These are phyloP conservation scores for Diaporthe citrichinensis DNA, from an alignment of 2,329 filamentous ascomycete species.

Conservation along the genomic window DNA sequence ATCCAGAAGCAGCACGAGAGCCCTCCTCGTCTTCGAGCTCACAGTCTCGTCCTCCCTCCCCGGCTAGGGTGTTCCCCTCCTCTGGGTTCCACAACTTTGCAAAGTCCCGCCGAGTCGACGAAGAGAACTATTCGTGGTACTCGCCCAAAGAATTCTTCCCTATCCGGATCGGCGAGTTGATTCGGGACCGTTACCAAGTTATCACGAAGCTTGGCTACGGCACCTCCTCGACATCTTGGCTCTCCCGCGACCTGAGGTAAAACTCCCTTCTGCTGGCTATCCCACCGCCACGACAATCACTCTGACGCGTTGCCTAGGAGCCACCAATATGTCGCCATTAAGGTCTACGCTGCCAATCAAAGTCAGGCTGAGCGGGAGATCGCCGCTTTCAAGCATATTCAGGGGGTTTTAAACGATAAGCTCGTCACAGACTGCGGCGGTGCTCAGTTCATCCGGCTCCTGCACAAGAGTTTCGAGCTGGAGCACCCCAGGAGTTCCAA, in stretches of 20 bases:
- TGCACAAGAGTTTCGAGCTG: background rate
- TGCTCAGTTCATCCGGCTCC: background rate
- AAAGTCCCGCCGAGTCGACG: background rate
- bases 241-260: background rate
- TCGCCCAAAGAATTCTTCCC: background rate
- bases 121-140: constrained; percentile 4
- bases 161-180: background rate
- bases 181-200: background rate
- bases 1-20: background rate
- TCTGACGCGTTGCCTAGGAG: background rate
- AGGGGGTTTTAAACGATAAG: background rate
- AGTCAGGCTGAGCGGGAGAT: background rate
- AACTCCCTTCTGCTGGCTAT: too few species aligned
- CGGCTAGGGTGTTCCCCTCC: background rate
- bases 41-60: background rate
- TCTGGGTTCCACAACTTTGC: background rate
- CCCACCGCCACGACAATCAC: background rate
- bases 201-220: constrained; percentile 9
- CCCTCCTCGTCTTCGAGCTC: background rate
- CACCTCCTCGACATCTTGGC: background rate
- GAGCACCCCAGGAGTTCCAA: background rate
- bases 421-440: background rate
- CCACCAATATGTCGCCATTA: background rate
- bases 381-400: background rate
- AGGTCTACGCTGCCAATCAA: background rate